Evolutionary conservation across 352 stramenopile species (phyloP).

Genomic region (Thalassiosira delicatula): DNA sequence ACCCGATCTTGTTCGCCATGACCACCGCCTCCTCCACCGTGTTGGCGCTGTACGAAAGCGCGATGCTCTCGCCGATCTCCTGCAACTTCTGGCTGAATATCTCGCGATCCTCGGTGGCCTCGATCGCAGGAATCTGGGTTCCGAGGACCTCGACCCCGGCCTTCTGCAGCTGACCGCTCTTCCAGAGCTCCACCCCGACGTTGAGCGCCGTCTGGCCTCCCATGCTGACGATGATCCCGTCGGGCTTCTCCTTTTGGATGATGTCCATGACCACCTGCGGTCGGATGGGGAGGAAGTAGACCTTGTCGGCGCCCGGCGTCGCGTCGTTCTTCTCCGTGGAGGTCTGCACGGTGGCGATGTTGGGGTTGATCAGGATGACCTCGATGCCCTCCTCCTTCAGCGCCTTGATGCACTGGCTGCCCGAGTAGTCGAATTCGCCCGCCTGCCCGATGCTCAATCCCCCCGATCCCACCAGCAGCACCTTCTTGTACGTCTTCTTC

Average conservation of each 20-base stretch:
- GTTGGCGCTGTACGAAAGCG: slow-evolving; percentile 90
- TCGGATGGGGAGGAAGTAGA: slow-evolving; percentile 98
- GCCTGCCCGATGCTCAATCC: slow-evolving; percentile 98
- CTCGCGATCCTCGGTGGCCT: slow-evolving; percentile 97
- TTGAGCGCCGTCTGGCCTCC: slow-evolving; percentile 98
- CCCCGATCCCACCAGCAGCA: slow-evolving; percentile 95
- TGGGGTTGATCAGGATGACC: slow-evolving; percentile 98
- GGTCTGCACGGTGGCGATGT: slow-evolving; percentile 98
- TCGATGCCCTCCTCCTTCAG: slow-evolving; percentile 98
- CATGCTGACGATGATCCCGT: slow-evolving; percentile 98
- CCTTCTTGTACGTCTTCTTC: slow-evolving; percentile 87
- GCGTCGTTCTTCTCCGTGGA: slow-evolving; percentile 92
- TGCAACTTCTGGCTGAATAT: slow-evolving; percentile 94
- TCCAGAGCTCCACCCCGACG: slow-evolving; percentile 95
- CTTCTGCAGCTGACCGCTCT: slow-evolving; percentile 91
- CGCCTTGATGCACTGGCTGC: slow-evolving; percentile 97
- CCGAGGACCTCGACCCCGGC: slow-evolving; percentile 93
- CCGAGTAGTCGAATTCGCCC: slow-evolving; percentile 98
- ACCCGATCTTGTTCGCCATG: slow-evolving; percentile 94
- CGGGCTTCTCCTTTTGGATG: slow-evolving; percentile 97
- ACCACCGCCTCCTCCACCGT: slow-evolving; percentile 91
- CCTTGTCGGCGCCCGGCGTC: slow-evolving; percentile 90
- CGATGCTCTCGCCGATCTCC: slow-evolving; percentile 97
- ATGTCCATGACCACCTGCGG: slow-evolving; percentile 90
- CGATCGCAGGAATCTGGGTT: slow-evolving; percentile 95